These are phyloP conservation scores for Cercospora nicotianae DNA, from an alignment of 2,329 filamentous ascomycete species.

Conservation along the genomic window DNA sequence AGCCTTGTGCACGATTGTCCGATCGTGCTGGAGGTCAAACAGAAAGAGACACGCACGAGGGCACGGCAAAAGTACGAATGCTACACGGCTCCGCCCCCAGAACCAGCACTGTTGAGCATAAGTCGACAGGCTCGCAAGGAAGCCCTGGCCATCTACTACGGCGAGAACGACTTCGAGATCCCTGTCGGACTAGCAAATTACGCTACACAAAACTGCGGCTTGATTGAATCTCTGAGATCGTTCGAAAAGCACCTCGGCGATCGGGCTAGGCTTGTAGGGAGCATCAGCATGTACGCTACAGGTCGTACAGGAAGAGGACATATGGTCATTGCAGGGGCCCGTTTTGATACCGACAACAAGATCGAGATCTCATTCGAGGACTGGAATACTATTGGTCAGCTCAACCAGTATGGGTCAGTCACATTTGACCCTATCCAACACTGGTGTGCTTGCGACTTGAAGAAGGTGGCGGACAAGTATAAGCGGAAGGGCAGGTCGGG, in stretches of 20 bases:
- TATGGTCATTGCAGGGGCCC: background rate
- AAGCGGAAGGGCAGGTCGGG: background rate
- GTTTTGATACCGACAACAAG: background rate
- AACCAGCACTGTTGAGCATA: background rate
- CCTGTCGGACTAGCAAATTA: background rate
- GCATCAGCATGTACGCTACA: background rate
- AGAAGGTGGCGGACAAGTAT: background rate
- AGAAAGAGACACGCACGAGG: background rate
- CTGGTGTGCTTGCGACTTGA: background rate
- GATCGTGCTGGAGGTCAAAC: background rate
- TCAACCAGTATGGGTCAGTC: background rate
- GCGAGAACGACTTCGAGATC: conserved; percentile 2
- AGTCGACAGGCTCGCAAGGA: background rate
- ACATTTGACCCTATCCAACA: background rate
- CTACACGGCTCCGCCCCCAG: background rate
- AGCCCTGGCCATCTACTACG: background rate
- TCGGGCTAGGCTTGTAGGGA: background rate
- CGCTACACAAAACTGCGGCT: background rate
- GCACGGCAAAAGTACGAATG: background rate
- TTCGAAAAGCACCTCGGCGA: background rate
- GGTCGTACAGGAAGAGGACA: background rate
- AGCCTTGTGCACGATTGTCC: background rate
- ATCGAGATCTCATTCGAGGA: background rate
- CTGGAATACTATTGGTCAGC: background rate
- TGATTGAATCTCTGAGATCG: background rate